Evolutionary conservation across 2,329 filamentous ascomycete genomes (phyloP).

Genomic region (Fusarium beomiforme): DNA sequence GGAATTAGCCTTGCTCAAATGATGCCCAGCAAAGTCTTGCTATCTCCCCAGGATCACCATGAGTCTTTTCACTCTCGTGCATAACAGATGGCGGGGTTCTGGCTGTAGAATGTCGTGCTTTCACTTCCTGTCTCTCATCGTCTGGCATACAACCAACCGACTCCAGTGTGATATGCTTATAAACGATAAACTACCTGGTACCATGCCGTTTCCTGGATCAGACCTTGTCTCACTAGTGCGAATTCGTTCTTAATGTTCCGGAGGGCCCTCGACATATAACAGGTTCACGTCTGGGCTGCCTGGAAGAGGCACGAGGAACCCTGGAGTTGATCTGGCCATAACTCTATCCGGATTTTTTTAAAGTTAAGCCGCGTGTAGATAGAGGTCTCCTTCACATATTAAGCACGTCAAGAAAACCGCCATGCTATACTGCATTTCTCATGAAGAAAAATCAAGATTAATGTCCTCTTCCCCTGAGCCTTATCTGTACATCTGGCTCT

Average conservation of each 20-base stretch:
- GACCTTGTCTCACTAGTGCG: slow-evolving; percentile 17
- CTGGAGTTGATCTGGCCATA: neutral
- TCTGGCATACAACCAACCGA: neutral
- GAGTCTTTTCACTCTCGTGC: neutral
- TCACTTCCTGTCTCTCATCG: neutral
- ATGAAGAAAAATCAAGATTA: neutral
- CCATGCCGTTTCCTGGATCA: neutral
- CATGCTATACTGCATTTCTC: neutral
- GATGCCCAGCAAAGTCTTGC: neutral
- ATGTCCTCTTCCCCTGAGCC: neutral
- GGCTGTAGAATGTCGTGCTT: slow-evolving; percentile 13
- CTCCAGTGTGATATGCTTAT: slow-evolving; percentile 28
- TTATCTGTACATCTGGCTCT: neutral
- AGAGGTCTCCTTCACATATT: neutral
- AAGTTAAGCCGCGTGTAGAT: neutral
- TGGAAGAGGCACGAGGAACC: neutral
- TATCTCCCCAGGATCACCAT: neutral
- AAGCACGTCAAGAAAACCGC: neutral
- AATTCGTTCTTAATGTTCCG: neutral
- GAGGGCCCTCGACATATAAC: neutral
- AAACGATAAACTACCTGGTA: slow-evolving; percentile 5
- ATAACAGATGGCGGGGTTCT: slow-evolving; percentile 14
- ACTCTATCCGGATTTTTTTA: neutral
- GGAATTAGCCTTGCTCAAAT: neutral
- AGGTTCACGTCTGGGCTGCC: neutral